Conservation (phyloP, 352 stramenopile genomes). For the Pythium folliculosum region DNA sequence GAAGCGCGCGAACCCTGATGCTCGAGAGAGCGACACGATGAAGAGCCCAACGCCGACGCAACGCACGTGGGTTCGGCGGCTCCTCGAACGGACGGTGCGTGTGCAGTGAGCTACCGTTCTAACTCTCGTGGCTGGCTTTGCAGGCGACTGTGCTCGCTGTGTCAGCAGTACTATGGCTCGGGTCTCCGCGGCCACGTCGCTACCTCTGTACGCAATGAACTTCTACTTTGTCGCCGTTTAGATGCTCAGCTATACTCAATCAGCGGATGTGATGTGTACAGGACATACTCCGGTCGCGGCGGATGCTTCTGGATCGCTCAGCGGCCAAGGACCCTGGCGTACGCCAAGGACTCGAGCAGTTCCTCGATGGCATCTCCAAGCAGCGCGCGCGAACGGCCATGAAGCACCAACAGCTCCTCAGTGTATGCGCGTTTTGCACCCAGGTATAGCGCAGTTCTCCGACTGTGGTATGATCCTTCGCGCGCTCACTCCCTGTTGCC, state of each 20-base stretch:
- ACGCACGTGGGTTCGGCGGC: neutral
- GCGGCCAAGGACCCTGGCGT: conserved; percentile 30
- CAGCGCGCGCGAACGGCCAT: conserved; percentile 9
- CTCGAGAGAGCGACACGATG: neutral
- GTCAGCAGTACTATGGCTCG: conserved; percentile 48
- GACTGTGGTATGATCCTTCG: neutral
- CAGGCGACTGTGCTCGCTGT: conserved; percentile 50
- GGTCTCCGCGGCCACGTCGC: conserved; percentile 53
- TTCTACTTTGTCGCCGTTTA: too few species aligned
- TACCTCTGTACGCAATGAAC: conserved; percentile 37
- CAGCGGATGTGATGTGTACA: conserved; percentile 15
- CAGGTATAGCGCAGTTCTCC: conserved; percentile 21
- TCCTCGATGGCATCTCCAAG: conserved; percentile 46
- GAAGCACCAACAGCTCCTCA: conserved; percentile 39
- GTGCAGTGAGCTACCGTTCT: neutral
- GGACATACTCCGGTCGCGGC: conserved; percentile 54
- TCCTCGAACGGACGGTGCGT: neutral
- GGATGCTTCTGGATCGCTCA: conserved; percentile 55
- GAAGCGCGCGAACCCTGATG: too few species aligned
- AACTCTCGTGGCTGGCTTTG: neutral
- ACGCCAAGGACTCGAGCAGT: conserved; percentile 43
- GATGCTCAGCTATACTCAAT: too few species aligned
- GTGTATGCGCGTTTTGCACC: conserved; percentile 51
- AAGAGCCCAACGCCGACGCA: neutral
- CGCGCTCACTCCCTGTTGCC: neutral